Evolutionary conservation across 2,329 filamentous ascomycete species (phyloP).

Genomic region (Eurotiales sp.): DNA sequence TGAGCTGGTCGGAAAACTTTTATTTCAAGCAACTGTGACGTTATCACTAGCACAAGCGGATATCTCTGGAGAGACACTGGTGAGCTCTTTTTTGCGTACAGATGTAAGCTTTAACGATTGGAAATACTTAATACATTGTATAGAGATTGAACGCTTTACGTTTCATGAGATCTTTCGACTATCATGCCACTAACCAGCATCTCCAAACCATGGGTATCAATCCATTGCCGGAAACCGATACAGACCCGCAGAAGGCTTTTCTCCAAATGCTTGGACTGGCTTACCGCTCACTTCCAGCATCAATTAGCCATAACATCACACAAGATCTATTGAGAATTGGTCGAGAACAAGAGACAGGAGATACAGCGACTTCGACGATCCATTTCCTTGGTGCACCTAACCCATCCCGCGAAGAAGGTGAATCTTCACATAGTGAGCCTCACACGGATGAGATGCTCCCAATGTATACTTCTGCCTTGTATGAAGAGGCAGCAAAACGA

Average conservation of each 20-base stretch:
- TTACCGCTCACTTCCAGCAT: background rate
- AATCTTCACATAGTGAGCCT: no score
- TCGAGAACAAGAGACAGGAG: background rate
- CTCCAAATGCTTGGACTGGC: background rate
- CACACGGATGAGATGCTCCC: background rate
- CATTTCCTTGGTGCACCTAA: no score
- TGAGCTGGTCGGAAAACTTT: background rate
- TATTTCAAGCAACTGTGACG: background rate
- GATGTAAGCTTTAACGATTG: background rate
- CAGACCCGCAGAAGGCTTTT: conserved; percentile 5
- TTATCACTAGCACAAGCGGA: background rate
- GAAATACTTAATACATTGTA: background rate
- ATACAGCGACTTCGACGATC: background rate
- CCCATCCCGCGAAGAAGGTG: no score
- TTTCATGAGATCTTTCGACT: conserved; percentile 1
- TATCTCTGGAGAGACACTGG: background rate
- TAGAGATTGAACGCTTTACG: background rate
- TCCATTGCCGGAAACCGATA: background rate
- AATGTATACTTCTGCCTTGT: conserved; percentile 1
- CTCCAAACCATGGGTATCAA: background rate
- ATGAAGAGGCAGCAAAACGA: background rate
- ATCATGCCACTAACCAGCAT: background rate
- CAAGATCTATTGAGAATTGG: background rate
- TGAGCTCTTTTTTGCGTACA: background rate
- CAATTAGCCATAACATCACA: background rate